Base-by-base conservation (phyloP, 2,329 filamentous ascomycete species). In the Periconia sp. region DNA sequence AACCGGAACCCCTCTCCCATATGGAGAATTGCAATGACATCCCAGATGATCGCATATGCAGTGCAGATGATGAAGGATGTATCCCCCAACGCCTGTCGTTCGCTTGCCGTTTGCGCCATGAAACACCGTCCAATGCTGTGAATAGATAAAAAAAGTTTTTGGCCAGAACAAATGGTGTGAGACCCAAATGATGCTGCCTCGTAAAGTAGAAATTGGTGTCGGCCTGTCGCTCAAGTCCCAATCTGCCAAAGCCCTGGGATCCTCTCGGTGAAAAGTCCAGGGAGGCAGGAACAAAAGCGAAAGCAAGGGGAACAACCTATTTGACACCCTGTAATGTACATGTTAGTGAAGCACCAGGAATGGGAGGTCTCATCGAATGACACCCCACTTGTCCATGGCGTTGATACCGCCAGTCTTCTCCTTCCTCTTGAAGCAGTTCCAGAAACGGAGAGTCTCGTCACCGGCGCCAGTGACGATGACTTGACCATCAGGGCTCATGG, bases 401-500 rank as follows among this genome's bases (percentile, higher is more conserved):
- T 70, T 75, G 30, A 77, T 71, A 45, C 87, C 86, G 52, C 81
- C 79, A 35, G 85, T 81, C 23, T 88, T 87, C 27, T 89, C 86
- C 67, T 91, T 88, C 68, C 89, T 88, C 55, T 90, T 91, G 76
- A 99, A 99, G 2, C 94, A 89, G 54, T 94, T 94, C 94, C 94
- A 99, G 77, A 99, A 99, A 42, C 94, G 82, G 47, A 99, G 76
- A 0, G 94, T 99, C 77, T 99, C 94, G 62, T 99, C 94, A 15
- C 94, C 94, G 3, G 94, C 94, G 20, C 94, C 94, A 0, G 94
- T 99, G 13, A 97, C 94, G 18, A 99, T 90, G 2, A 91, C 90
- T 63, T 92, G 86, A 17, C 94, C 94, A 68, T 97, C 93, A 1
- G 94, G 94, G 69, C 92, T 97, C 92, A 97, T 97, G 31, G 92